These are phyloP conservation scores for Lachnellula arida DNA, from an alignment of 2,329 filamentous ascomycete species.

Conservation along the genomic window DNA sequence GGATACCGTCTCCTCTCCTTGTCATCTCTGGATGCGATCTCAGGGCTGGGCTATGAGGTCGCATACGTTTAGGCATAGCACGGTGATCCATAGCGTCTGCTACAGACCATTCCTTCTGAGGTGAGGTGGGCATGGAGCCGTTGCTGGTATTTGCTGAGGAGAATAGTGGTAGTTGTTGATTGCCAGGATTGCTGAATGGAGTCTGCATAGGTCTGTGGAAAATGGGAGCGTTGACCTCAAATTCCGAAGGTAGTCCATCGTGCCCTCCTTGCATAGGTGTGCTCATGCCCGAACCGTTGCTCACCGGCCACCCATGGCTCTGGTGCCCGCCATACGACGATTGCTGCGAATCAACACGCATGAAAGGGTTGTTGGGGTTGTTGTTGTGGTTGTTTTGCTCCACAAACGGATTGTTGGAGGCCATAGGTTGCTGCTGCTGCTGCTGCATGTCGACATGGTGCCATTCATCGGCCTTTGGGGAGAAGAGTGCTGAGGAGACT, in stretches of 20 bases:
- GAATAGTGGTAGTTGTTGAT: constrained; percentile 51
- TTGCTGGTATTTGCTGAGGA: constrained; percentile 43
- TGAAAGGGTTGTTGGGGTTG: constrained; percentile 54
- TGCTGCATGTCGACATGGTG: constrained; percentile 61
- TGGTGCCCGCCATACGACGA: constrained; percentile 25
- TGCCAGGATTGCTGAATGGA: constrained; percentile 49
- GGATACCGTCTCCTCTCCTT: constrained; percentile 53
- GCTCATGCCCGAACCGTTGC: constrained; percentile 60
- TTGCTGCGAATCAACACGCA: constrained; percentile 54
- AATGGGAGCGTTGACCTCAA: constrained; percentile 46
- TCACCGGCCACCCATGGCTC: constrained; percentile 28
- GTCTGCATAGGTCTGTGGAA: constrained; percentile 50
- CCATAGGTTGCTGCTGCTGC: constrained; percentile 32
- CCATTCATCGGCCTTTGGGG: constrained; percentile 62
- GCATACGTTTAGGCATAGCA: constrained; percentile 54
- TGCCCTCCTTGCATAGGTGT: constrained; percentile 66
- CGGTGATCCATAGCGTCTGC: constrained; percentile 44
- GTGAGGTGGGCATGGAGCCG: constrained; percentile 49
- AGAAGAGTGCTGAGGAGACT: constrained; percentile 55
- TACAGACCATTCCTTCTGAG: constrained; percentile 55
- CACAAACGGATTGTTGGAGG: constrained; percentile 60
- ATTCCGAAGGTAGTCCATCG: constrained; percentile 56
- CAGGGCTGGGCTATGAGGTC: constrained; percentile 60
- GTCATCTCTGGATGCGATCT: constrained; percentile 70
- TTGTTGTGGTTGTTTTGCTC: constrained; percentile 41